Percentiles rank a stretch among this genome's conserved stretches.
Conservation (phyloP, 2,329 filamentous ascomycete species). For the Sordariomycetes sp. region DNA sequence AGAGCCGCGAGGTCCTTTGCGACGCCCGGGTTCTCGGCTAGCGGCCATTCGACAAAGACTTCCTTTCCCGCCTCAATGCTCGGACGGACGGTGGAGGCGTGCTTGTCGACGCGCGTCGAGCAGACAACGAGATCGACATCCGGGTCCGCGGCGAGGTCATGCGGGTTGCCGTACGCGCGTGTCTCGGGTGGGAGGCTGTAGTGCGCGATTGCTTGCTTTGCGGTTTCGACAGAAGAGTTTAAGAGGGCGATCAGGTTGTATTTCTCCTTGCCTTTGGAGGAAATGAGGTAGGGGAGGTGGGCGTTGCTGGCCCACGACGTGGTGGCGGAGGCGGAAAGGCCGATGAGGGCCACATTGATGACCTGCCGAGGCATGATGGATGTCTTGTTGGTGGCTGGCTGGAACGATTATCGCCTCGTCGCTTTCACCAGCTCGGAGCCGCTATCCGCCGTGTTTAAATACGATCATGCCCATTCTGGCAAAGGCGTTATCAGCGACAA, state of each 20-base stretch:
- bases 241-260: constrained; percentile 37
- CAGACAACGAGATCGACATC: constrained; percentile 42
- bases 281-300: constrained; percentile 22
- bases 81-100: constrained; percentile 29
- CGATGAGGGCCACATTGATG: constrained; percentile 43
- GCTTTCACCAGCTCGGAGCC: too few relatives aligned
- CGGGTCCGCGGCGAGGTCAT: constrained; percentile 24
- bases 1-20: constrained; percentile 25
- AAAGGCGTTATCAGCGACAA: too few relatives aligned
- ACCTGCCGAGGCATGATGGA: constrained; percentile 11
- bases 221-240: constrained; percentile 32
- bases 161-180: constrained; percentile 35
- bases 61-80: constrained; percentile 36
- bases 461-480: not conserved
- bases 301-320: constrained; percentile 35
- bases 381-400: too few relatives aligned
- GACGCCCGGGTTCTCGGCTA: constrained; percentile 27
- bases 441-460: too few relatives aligned
- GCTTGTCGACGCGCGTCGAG: constrained; percentile 37
- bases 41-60: constrained; percentile 45
- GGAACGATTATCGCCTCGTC: too few relatives aligned
- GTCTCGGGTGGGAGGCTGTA: constrained; percentile 26
- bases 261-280: constrained; percentile 23
- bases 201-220: constrained; percentile 24
- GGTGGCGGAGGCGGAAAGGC: constrained; percentile 37